A percentile compares a stretch with the other conserved stretches of the same genome.
phyloP scores from a whole-genome alignment of 371 early-diverging fungal genomes.

The Lichtheimia ramosa region DNA sequence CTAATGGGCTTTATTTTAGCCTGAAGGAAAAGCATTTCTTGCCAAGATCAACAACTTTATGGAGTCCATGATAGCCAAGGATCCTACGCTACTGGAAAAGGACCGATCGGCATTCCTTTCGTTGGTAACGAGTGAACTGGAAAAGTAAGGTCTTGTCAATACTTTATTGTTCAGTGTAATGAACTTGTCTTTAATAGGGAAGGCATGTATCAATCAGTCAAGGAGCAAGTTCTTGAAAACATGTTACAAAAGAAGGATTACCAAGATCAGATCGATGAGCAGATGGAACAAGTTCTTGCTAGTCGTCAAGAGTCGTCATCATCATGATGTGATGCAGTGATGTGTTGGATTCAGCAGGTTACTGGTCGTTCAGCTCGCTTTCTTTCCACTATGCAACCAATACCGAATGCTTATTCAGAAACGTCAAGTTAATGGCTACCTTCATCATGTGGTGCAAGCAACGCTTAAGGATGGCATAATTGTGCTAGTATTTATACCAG shows the following conservation, averaged over 20 bases:
- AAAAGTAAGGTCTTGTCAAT: slow-evolving; percentile 23
- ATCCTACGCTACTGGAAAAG: slow-evolving; percentile 34
- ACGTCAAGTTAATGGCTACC: too few relatives aligned
- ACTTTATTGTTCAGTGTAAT: neutral
- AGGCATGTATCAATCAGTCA: slow-evolving; percentile 25
- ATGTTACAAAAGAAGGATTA: slow-evolving; percentile 27
- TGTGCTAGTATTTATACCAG: too few relatives aligned
- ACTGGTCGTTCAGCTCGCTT: too few relatives aligned
- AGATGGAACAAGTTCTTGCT: slow-evolving; percentile 7
- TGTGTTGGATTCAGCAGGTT: too few relatives aligned
- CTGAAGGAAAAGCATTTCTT: slow-evolving; percentile 24
- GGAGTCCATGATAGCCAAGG: slow-evolving; percentile 28
- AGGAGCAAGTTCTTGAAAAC: slow-evolving; percentile 16
- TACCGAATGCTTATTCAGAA: too few relatives aligned
- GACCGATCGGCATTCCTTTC: slow-evolving; percentile 26
- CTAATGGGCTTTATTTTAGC: slow-evolving; percentile 12
- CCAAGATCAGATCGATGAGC: slow-evolving; percentile 27
- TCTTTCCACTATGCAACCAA: too few relatives aligned
- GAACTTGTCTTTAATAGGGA: slow-evolving; percentile 13
- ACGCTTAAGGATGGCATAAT: too few relatives aligned
- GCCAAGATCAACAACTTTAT: slow-evolving; percentile 27
- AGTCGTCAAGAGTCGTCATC: too few relatives aligned
- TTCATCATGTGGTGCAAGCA: too few relatives aligned
- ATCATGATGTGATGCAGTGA: too few relatives aligned
- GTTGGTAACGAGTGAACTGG: slow-evolving; percentile 26